phyloP scores from a whole-genome alignment of 129 eudicot species.

The Apium graveolens region DNA sequence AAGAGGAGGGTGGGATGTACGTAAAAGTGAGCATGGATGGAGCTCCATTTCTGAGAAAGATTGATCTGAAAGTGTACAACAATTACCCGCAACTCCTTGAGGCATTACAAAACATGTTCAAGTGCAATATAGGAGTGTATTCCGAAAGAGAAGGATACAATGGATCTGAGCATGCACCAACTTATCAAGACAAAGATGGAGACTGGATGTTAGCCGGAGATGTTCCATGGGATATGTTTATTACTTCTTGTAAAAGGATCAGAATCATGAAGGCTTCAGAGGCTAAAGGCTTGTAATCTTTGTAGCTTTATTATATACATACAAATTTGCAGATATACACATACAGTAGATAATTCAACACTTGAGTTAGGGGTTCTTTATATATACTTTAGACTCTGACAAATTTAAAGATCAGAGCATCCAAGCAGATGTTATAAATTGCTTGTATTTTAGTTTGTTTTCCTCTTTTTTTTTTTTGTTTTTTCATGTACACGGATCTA shows the following conservation, averaged over 20 bases:
- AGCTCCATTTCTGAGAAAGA: slow-evolving; percentile 33
- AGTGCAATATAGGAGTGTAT: slow-evolving; percentile 26
- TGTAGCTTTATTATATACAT: slow-evolving; percentile 2
- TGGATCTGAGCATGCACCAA: slow-evolving; percentile 20
- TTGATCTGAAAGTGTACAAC: slow-evolving; percentile 27
- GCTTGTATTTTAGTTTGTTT: background rate
- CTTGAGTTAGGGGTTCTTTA: background rate
- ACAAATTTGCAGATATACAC: background rate
- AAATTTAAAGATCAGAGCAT: background rate
- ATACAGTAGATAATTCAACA: background rate
- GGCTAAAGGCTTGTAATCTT: slow-evolving; percentile 23
- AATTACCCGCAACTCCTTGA: slow-evolving; percentile 24
- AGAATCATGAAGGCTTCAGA: slow-evolving; percentile 36
- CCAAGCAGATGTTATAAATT: background rate
- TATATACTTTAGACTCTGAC: background rate
- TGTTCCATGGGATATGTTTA: slow-evolving; percentile 39
- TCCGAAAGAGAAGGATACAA: slow-evolving; percentile 28
- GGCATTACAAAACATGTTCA: slow-evolving; percentile 33
- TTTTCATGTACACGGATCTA: background rate
- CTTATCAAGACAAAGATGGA: slow-evolving; percentile 20
- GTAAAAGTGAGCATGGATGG: slow-evolving; percentile 27
- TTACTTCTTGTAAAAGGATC: slow-evolving; percentile 27
- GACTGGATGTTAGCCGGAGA: slow-evolving; percentile 41
- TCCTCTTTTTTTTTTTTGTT: no score
- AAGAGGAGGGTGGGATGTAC: slow-evolving; percentile 19